These are phyloP conservation scores for Quercus phellos DNA, from an alignment of 331 rosid species.

Conservation along the genomic window DNA sequence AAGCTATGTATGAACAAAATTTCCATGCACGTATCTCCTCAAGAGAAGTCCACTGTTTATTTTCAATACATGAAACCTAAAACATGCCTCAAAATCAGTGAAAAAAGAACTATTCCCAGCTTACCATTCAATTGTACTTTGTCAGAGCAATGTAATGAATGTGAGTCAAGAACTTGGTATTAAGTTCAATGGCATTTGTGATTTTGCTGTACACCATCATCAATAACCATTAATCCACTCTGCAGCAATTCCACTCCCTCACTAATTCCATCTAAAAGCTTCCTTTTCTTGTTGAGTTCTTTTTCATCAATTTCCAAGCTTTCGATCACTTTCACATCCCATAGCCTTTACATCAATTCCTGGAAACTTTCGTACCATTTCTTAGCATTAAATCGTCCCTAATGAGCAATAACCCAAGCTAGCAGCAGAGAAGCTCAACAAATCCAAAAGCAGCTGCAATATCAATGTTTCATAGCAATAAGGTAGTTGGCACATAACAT, in stretches of 20 bases:
- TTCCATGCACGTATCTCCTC: neutral
- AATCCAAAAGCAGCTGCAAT: constrained; percentile 68
- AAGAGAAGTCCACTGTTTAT: neutral
- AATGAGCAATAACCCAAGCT: constrained; percentile 36
- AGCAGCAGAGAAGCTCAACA: constrained; percentile 57
- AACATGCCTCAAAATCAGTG: neutral
- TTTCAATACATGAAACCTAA: neutral
- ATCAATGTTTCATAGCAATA: constrained; percentile 10
- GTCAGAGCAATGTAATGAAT: constrained; percentile 27
- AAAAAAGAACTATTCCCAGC: neutral
- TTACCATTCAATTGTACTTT: neutral
- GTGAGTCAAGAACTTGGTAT: constrained; percentile 41
- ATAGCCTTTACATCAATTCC: constrained; percentile 25
- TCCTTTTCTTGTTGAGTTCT: constrained; percentile 56
- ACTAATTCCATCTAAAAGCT: constrained; percentile 59
- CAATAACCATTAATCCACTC: constrained; percentile 63
- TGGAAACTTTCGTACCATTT: constrained; percentile 42
- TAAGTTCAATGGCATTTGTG: constrained; percentile 52
- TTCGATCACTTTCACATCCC: constrained; percentile 14
- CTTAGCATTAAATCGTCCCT: constrained; percentile 60
- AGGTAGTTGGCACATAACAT: constrained; percentile 16
- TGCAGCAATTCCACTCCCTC: constrained; percentile 70
- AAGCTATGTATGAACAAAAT: neutral
- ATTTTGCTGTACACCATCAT: constrained; percentile 59
- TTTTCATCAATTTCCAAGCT: constrained; percentile 48